These are phyloP conservation scores for Tuber microsphaerosporum DNA, from an alignment of 495 filamentous ascomycete genomes.

Conservation along the genomic window DNA sequence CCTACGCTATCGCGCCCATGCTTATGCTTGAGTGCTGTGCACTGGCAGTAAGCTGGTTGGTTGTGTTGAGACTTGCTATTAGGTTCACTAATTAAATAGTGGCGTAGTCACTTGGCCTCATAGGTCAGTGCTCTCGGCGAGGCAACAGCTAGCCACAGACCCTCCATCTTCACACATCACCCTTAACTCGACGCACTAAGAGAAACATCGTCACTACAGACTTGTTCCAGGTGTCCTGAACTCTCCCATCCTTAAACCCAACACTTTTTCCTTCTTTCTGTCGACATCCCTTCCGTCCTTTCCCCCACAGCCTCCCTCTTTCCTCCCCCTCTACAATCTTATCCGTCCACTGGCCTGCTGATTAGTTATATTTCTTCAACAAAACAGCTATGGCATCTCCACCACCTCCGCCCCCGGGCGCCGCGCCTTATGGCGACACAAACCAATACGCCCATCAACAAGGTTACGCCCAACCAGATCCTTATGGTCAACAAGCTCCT, in stretches of 20 bases:
- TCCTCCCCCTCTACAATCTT: constrained; percentile 8
- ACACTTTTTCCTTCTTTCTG: background rate
- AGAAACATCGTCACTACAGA: constrained; percentile 9
- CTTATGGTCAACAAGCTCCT: constrained; percentile 53
- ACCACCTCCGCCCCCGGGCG: constrained; percentile 34
- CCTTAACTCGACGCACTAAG: constrained; percentile 7
- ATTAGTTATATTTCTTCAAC: constrained; percentile 19
- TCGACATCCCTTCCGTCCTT: background rate
- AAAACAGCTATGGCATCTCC: constrained; percentile 37
- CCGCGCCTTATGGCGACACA: constrained; percentile 36
- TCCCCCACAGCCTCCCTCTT: background rate
- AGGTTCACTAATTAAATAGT: background rate
- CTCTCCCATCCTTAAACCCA: background rate
- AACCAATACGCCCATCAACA: constrained; percentile 35
- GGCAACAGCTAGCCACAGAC: constrained; percentile 9
- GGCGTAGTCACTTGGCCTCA: background rate
- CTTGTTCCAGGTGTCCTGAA: constrained; percentile 20
- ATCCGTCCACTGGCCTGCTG: background rate
- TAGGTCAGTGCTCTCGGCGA: background rate
- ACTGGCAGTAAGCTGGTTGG: background rate
- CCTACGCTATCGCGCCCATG: background rate
- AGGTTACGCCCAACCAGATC: constrained; percentile 33
- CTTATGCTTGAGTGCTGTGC: background rate
- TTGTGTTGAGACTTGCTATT: background rate
- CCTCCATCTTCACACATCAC: constrained; percentile 37